Evolutionary conservation across 1,284 basidiomycete genomes (phyloP), one percentile per base, ranked within the genome.

Genomic region (Cystobasidiaceae sp.): DNA sequence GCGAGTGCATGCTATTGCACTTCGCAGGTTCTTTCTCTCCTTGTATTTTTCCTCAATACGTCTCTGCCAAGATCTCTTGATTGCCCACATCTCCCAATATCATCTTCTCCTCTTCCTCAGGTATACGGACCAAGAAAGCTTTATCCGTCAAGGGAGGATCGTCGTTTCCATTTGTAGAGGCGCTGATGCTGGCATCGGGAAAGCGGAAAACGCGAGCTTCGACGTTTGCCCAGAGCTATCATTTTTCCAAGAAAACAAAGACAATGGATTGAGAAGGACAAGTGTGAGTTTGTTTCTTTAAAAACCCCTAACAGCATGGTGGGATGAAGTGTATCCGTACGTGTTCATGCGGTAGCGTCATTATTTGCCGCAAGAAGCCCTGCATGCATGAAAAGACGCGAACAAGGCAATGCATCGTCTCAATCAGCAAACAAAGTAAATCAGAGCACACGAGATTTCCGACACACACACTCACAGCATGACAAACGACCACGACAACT

Each of bases 361-460:
- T 30, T 2, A 64, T 32, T 37, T 64, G 52, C 61, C 61, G 61
- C 30, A 64, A 30, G 27, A 64, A 64, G 19, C 61, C 61, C 56
- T 59, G 30, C 23, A 3, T n/a, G n/a, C n/a, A n/a, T n/a, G n/a
- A n/a, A n/a, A n/a, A n/a, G n/a, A n/a, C n/a, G 48, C 7, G 25
- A 25, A 54, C n/a, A n/a, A n/a, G n/a, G n/a, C n/a, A n/a, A n/a
- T n/a, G n/a, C n/a, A n/a, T n/a, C n/a, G n/a, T n/a, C n/a, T n/a
- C n/a, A n/a, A n/a, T n/a, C n/a, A n/a, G n/a, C n/a, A n/a, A n/a
- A n/a, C n/a, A n/a, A n/a, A n/a, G n/a, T n/a, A n/a, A n/a, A n/a
- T n/a, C n/a, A n/a, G n/a, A n/a, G n/a, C n/a, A n/a, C n/a, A n/a
- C n/a, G n/a, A n/a, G n/a, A n/a, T n/a, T n/a, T n/a, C n/a, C n/a